Base-by-base conservation (phyloP, 73 alveolate species). In the Paramecium bursaria region DNA sequence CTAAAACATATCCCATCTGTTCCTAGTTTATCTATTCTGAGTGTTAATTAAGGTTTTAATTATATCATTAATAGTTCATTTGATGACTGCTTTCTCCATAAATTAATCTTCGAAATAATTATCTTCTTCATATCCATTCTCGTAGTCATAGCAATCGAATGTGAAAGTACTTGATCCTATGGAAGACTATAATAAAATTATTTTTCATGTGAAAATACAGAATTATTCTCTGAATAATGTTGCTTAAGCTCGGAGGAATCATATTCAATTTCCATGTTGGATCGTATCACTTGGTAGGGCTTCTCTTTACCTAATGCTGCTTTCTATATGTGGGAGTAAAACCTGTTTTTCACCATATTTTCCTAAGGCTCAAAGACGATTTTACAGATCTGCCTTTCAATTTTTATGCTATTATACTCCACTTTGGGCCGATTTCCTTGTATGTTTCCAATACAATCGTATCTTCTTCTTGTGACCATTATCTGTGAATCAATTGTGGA, bases 381-480 rank as follows among this genome's bases (percentile, higher is more conserved):
- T 17, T 2, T 67, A 67, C 89, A 33, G 89, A 73, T 53, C 89
- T 47, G 19, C 89, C 89, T 21, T 53, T 42, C 11, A 79, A 46
- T 35, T 79, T 73, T 11, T 54, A 25, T 10, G 89, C 75, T 39
- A 79, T 73, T 6, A 50, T 61, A 22, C 85, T 53, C 89, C 89
- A 79, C 21, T 79, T 79, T 11, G 89, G 79, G 22, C 89, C 89
- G 46, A 53, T 44, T 55, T 79, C 33, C 21, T 53, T 44, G 48
- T 53, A 79, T 39, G 42, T 49, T 25, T 79, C 74, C 4, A 79
- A 54, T 13, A 79, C 54, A 23, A 53, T 48, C n/a, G 51, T 9
- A 79, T 79, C 89, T 90, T 97, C 99, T 75, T 92, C 96, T 74
- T 89, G 94, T 46, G 97, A 87, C 92, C 98, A 95, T 49, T 95